These are phyloP conservation scores for Phoma sp. DNA, from an alignment of 2,329 filamentous ascomycete genomes.

Conservation along the genomic window DNA sequence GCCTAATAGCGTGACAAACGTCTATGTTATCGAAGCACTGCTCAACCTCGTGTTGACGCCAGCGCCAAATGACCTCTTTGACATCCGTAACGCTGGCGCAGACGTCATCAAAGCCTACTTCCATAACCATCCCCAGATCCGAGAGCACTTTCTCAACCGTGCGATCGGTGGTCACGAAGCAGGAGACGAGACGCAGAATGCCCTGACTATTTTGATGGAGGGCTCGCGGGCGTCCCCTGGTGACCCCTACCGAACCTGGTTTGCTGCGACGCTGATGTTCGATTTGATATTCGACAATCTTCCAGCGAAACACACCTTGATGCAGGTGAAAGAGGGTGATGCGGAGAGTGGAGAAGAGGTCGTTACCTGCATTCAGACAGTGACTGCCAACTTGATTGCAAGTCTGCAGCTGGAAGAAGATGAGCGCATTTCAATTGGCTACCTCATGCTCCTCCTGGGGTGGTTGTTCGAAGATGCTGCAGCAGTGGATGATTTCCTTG, in stretches of 20 bases:
- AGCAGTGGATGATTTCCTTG: constrained; percentile 89
- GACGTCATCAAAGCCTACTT: constrained; percentile 95
- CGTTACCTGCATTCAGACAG: constrained; percentile 87
- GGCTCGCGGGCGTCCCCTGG: constrained; percentile 65
- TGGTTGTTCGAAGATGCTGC: constrained; percentile 94
- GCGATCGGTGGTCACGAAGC: constrained; percentile 86
- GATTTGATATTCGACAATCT: constrained; percentile 83
- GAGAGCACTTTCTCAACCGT: constrained; percentile 81
- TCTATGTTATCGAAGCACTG: constrained; percentile 93
- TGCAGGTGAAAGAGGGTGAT: constrained; percentile 87
- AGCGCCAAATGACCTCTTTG: constrained; percentile 70
- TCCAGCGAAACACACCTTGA: constrained; percentile 78
- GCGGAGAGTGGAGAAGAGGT: constrained; percentile 90
- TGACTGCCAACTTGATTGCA: constrained; percentile 83
- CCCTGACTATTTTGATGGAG: constrained; percentile 79
- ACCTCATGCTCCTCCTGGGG: constrained; percentile 84
- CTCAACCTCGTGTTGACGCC: constrained; percentile 80
- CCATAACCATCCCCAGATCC: constrained; percentile 78
- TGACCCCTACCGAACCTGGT: constrained; percentile 89
- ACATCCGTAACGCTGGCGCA: constrained; percentile 82
- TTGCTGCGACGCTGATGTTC: constrained; percentile 84
- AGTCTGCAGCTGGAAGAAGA: constrained; percentile 79
- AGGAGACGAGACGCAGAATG: constrained; percentile 85
- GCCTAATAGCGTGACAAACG: constrained; percentile 62
- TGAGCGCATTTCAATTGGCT: constrained; percentile 78